Percentiles rank a stretch among this genome's conserved stretches.
Conservation (phyloP, 75 land plant genomes). For the Azolla pinnata region DNA sequence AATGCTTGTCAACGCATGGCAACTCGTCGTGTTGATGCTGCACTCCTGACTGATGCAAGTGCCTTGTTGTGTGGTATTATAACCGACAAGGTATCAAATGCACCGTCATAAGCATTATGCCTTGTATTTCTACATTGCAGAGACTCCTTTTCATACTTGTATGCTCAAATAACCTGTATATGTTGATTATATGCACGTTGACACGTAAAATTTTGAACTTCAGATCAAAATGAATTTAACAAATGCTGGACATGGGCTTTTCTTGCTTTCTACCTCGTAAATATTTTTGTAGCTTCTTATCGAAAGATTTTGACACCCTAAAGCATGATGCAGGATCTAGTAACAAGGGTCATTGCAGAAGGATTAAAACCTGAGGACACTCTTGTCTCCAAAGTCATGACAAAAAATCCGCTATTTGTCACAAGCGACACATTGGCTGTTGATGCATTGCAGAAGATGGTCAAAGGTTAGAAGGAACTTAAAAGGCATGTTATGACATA, state of each 20-base stretch:
- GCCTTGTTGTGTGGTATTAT: slow-evolving; percentile 91
- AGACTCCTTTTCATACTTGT: too few species aligned
- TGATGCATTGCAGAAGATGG: slow-evolving; percentile 89
- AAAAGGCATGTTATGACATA: not conserved
- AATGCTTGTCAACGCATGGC: slow-evolving; percentile 93
- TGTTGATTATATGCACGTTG: too few species aligned
- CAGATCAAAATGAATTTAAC: not conserved
- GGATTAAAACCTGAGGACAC: slow-evolving; percentile 75
- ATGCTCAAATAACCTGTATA: too few species aligned
- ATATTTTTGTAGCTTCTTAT: not conserved
- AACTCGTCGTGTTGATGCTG: slow-evolving; percentile 86
- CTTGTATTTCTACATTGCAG: too few species aligned
- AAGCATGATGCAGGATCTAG: slow-evolving; percentile 49
- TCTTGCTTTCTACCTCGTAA: too few species aligned
- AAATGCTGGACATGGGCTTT: too few species aligned
- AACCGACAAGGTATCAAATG: slow-evolving; percentile 64
- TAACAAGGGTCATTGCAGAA: slow-evolving; percentile 81
- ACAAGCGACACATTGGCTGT: slow-evolving; percentile 68
- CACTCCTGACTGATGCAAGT: slow-evolving; percentile 72
- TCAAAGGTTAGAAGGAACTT: slow-evolving; percentile 40
- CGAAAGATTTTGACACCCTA: not conserved
- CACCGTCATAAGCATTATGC: too few species aligned
- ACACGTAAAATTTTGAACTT: too few species aligned
- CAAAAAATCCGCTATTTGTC: slow-evolving; percentile 71
- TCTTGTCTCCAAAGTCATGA: slow-evolving; percentile 74